phyloP scores from a whole-genome alignment of 768 basidiomycete genomes.

The Vararia minispora region DNA sequence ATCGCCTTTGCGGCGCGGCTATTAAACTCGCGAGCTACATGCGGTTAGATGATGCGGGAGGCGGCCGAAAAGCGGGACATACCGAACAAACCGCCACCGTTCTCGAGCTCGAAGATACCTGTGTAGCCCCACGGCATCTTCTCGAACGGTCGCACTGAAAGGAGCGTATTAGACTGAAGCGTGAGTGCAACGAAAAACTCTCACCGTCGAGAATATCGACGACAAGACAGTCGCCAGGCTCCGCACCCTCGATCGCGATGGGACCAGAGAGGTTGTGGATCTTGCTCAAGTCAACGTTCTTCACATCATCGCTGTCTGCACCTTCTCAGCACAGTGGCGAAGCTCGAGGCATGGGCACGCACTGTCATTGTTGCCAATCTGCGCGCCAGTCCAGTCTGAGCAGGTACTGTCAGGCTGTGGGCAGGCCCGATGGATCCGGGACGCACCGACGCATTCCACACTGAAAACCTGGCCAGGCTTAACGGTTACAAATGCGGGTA shows the following conservation, averaged over 20 bases:
- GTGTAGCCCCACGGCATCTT: conserved; percentile 81
- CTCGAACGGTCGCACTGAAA: conserved; percentile 49
- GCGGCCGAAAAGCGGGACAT: conserved; percentile 1
- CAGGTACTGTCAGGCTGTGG: neutral
- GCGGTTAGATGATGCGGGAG: neutral
- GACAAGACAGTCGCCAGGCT: conserved; percentile 70
- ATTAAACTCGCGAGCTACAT: conserved; percentile 49
- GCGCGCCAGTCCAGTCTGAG: conserved; percentile 68
- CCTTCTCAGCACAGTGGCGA: too few relatives aligned
- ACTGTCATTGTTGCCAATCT: conserved; percentile 71
- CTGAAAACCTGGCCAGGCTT: conserved; percentile 63
- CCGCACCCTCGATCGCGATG: conserved; percentile 61
- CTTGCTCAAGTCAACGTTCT: conserved; percentile 50
- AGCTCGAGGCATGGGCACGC: conserved; percentile 15
- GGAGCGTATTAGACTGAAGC: neutral
- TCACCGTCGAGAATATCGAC: conserved; percentile 71
- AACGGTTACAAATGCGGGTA: conserved; percentile 49
- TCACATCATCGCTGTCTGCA: conserved; percentile 55
- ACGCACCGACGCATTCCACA: conserved; percentile 53
- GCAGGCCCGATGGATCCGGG: neutral
- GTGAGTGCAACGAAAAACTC: neutral
- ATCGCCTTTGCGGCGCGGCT: conserved; percentile 69
- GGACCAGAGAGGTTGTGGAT: conserved; percentile 73
- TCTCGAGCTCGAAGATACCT: conserved; percentile 63
- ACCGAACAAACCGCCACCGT: conserved; percentile 67